phyloP scores from a whole-genome alignment of 2,329 filamentous ascomycete genomes.

The Calonectria pteridis region DNA sequence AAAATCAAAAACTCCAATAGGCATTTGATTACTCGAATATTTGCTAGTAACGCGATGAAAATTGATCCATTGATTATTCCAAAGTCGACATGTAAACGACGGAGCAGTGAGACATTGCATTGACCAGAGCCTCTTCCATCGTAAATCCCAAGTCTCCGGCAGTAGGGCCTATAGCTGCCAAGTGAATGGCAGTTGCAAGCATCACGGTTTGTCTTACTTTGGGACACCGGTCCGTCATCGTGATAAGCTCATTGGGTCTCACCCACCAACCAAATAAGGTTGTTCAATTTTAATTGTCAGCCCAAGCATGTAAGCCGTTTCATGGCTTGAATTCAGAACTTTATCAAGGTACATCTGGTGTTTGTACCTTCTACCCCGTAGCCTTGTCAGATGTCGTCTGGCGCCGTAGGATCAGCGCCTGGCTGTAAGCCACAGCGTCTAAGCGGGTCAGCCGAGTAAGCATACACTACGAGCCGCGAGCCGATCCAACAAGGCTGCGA shows the following conservation, averaged over 20 bases:
- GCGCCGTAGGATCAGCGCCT: not conserved
- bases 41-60: too few relatives aligned
- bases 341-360: not conserved
- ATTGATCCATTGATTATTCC: not conserved
- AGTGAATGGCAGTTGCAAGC: too few relatives aligned
- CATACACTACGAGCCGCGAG: not conserved
- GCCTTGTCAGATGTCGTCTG: not conserved
- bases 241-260: not conserved
- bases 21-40: not conserved
- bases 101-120: not conserved
- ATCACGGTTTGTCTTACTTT: not conserved
- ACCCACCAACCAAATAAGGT: too few relatives aligned
- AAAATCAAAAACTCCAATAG: not conserved
- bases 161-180: not conserved
- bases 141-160: not conserved
- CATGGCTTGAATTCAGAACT: not conserved
- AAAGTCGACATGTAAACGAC: not conserved
- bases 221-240: not conserved
- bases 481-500: not conserved
- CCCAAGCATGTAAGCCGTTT: too few relatives aligned
- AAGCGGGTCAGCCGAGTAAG: not conserved
- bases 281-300: not conserved
- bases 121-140: not conserved
- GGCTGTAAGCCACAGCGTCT: not conserved
- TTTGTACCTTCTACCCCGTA: not conserved